These are phyloP conservation scores for Euphorbia celastroides DNA, from an alignment of 441 rosid genomes.

Conservation along the genomic window DNA sequence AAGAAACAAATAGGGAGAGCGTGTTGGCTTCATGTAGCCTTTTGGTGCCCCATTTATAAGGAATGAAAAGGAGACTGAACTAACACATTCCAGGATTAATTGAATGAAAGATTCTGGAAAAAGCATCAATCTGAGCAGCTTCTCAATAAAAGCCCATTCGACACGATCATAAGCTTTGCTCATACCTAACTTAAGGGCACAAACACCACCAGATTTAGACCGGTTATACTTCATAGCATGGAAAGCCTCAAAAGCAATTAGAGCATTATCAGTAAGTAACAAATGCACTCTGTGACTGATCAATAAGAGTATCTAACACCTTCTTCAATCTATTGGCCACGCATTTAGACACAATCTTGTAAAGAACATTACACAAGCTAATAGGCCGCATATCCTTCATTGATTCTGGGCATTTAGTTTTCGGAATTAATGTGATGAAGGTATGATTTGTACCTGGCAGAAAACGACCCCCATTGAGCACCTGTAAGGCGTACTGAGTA, in stretches of 20 bases:
- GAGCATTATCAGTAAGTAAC: background rate
- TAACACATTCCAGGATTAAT: background rate
- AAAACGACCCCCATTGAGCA: background rate
- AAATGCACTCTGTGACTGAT: background rate
- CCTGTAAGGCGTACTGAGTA: background rate
- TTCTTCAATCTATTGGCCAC: background rate
- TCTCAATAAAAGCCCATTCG: background rate
- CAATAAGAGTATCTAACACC: background rate
- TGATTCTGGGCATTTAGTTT: background rate
- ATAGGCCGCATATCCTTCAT: background rate
- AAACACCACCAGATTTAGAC: background rate
- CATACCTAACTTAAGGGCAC: background rate
- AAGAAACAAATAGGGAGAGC: background rate
- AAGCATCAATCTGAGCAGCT: background rate
- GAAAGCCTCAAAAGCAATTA: background rate
- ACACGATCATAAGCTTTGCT: constrained; percentile 9
- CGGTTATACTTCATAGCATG: background rate
- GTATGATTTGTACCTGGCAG: background rate
- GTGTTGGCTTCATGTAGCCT: background rate
- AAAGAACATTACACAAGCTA: background rate
- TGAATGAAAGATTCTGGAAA: background rate
- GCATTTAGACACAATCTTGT: background rate
- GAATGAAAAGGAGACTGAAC: background rate
- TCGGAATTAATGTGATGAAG: background rate
- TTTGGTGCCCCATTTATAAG: background rate